Base-by-base conservation (phyloP, 2,329 filamentous ascomycete genomes). In the Boeremia exigua region DNA sequence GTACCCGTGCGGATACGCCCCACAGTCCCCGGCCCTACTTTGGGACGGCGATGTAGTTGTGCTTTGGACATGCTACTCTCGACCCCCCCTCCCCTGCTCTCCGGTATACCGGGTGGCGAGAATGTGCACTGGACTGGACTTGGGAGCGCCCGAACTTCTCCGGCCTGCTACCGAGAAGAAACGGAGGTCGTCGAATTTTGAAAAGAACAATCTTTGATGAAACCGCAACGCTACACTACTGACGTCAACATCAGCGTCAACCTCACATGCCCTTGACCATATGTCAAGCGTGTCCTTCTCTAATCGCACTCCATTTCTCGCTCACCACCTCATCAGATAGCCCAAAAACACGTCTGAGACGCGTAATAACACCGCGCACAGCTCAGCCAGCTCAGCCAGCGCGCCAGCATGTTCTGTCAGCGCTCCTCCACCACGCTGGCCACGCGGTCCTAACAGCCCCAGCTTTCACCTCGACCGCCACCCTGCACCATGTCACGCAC, bases 401-500 rank as follows among this genome's bases (percentile, higher is more conserved):
- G n/a, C 32, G 1, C 28, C 19, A 51, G 23, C 59, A 73, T 74
- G 71, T 71, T 71, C 39, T 72, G 71, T 73, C 37, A 66, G 12
- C 2, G 10, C 36, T 5, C 8, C n/a, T 32, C 6, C 10, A 37
- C 8, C 6, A 6, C 19, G 52, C 25, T 15, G 14, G 33, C n/a
- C 58, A 42, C 42, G 52, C 19, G 19, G 19, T 17, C 5, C 45
- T 44, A 14, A 48, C 28, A 8, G 1, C 8, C 15, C 28, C 56
- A 76, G 72, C 71, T 19, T 60, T 75, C 56, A 70, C 45, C 29
- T 68, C 72, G 8, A 73, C 71, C 15, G 68, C 68, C 10, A 70
- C 57, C 8, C 66, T 75, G 11, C 65, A 69, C 59, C 72, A 75
- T 57, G 61, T 70, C 44, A 75, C 73, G 15, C 67, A 65, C 25